Base-by-base conservation (phyloP, 2,329 filamentous ascomycete species). In the Talaromyces sp. region DNA sequence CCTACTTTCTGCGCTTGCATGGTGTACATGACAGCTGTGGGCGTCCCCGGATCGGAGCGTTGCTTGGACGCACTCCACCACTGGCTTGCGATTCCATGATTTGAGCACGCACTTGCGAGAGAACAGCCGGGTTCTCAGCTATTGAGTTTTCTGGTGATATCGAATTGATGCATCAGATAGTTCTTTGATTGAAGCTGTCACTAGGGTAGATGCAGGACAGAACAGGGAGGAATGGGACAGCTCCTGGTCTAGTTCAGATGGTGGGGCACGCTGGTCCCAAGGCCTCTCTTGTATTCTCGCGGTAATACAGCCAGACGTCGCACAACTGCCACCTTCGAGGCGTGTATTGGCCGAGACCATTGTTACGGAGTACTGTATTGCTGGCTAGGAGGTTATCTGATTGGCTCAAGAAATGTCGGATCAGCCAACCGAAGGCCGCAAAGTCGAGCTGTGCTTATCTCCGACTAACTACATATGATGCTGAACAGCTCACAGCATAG, bases 1-100 rank as follows among this genome's bases (percentile, higher is more conserved):
- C 61, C 25, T 67, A 67, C 65, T 67, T 67, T 64, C 61, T 63
- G 47, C 61, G 61, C 54, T 67, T 67, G 61, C 65, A 67, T 40
- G 65, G 61, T 19, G 65, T 67, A 43, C 65, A 67, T 40, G 65
- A 67, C 34, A 67, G 65, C 47, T 67, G 65, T 36, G 65, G 65
- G 11, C 65, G 61, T 13, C 65, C 65, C 1, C 65, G 61, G 38
- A 64, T 40, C 27, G 65, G 61, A n/a, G 61, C 61, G 51, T 49
- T 51, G 47, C 3, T 64, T 5, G 54, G 54, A 4, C 65, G 65
- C 27, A 56, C 54, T 45, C 61, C 65, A 47, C 43, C 58, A 8
- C 15, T 58, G 17, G 27, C 13, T 17, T 61, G 58, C 40, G 49
- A 31, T 22, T 66, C 64, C 64, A 66, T 66, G 5, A 3, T 34